Percentiles rank a stretch among this genome's conserved stretches.
phyloP scores from a whole-genome alignment of 2,329 filamentous ascomycete species.

The Neonectria hederae region DNA sequence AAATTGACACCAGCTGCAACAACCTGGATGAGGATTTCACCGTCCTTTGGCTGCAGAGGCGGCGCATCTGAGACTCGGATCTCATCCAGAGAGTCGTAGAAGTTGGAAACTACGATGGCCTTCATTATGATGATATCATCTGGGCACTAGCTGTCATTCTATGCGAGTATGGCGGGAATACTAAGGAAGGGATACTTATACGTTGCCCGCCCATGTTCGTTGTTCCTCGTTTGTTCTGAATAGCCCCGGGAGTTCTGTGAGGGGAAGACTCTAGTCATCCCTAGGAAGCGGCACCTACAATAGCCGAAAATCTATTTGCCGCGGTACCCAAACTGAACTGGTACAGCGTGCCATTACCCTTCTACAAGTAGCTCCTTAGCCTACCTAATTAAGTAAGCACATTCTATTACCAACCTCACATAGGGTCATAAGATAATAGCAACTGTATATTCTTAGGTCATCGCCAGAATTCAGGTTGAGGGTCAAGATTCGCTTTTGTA shows the following conservation, averaged over 20 bases:
- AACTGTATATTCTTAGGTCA: no score
- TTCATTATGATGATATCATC: constrained; percentile 36
- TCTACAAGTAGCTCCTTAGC: no score
- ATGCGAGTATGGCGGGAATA: neutral
- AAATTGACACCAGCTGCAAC: constrained; percentile 67
- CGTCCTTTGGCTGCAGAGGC: constrained; percentile 20
- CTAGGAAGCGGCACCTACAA: neutral
- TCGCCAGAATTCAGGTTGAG: no score
- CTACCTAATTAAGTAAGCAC: no score
- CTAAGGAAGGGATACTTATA: neutral
- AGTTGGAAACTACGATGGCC: constrained; percentile 42
- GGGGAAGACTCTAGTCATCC: neutral
- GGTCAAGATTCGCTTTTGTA: no score
- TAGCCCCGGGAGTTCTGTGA: neutral
- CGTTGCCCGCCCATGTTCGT: no score
- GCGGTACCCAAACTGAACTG: neutral
- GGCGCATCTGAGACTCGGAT: constrained; percentile 40
- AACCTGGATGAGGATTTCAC: constrained; percentile 49
- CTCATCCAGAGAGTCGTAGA: constrained; percentile 36
- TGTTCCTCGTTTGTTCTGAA: neutral
- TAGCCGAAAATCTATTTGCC: constrained; percentile 1
- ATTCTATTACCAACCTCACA: no score
- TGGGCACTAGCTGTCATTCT: neutral
- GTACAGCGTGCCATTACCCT: no score
- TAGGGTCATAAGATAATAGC: no score